A percentile compares a stretch with the other conserved stretches of the same genome.
Evolutionary conservation across 306 rosid species (phyloP).

Genomic region (Oemleria cerasiformis): DNA sequence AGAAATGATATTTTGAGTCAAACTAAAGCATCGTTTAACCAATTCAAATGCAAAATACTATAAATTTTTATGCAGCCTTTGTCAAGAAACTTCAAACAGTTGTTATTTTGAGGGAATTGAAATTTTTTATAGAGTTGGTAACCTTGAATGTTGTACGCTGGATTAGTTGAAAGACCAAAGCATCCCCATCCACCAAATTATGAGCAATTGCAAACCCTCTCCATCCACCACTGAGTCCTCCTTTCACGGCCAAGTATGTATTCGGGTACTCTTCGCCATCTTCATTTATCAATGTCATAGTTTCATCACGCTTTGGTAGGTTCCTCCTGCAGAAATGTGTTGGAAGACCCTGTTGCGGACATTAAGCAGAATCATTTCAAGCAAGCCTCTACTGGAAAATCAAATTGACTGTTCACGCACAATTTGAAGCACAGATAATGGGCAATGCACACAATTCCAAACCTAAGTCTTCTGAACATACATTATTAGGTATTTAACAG

Average conservation of each 20-base stretch:
- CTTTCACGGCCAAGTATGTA: background rate
- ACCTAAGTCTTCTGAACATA: no score
- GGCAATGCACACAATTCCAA: background rate
- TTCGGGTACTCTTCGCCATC: background rate
- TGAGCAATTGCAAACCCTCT: conserved; percentile 75
- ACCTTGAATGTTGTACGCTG: conserved; percentile 67
- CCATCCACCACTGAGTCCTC: conserved; percentile 9
- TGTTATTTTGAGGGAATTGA: background rate
- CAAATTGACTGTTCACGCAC: background rate
- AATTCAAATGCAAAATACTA: background rate
- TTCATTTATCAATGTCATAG: background rate
- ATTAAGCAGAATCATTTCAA: background rate
- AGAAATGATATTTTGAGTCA: no score
- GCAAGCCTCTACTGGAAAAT: background rate
- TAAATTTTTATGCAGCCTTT: background rate
- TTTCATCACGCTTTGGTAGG: background rate
- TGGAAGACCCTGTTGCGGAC: background rate
- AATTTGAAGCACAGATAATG: background rate
- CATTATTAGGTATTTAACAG: no score
- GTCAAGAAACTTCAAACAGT: background rate
- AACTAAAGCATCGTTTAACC: background rate
- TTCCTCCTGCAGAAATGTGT: background rate
- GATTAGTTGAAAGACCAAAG: conserved; percentile 64
- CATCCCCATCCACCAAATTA: conserved; percentile 72
- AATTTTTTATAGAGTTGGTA: conserved; percentile 5